Base-by-base conservation (phyloP, 768 basidiomycete genomes). In the Boletus rex-veris region DNA sequence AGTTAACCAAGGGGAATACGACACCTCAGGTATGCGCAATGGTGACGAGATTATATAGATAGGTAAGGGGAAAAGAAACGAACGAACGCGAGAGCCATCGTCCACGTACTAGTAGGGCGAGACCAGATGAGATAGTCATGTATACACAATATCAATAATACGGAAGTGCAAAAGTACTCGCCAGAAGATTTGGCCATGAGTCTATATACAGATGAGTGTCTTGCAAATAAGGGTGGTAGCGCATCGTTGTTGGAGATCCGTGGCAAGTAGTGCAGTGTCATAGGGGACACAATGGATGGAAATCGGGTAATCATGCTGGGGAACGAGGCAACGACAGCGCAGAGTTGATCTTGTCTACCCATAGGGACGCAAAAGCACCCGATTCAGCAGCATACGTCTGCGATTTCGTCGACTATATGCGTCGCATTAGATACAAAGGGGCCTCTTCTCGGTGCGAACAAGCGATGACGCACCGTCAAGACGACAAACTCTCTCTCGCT, bases 401-500 rank as follows among this genome's bases (percentile, higher is more conserved):
- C 28, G 72, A 75, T 61, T 77, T 83, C 7, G 77, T 71, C 19
- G 76, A 69, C 82, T 84, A 54, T 16, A 50, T 45, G 19, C 12
- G 38, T 21, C 4, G 36, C 24, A 16, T 55, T 24, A 52, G 54
- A 10, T 28, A 26, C 10, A 38, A 24, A 24, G 24, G 5, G 24
- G 24, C 24, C 24, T 28, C 28, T 8, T 28, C 28, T 28, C 28
- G 28, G 28, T 28, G 28, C 7, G 7, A n/a, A 48, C 38, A 30
- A 3, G 15, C 7, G 4, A 41, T 31, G 19, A 71, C 82, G 63
- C 55, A 86, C 85, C 39, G 84, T 83, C 59, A 84, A 67, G 35
- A 86, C 75, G 15, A 80, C 77, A 63, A 86, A 84, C 63, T 83
- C 81, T 36, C 79, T 71, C 50, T 81, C 82, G 44, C 80, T 73